Conservation (phyloP, 176 grass and related monocot genomes). For the Oryza punctata region DNA sequence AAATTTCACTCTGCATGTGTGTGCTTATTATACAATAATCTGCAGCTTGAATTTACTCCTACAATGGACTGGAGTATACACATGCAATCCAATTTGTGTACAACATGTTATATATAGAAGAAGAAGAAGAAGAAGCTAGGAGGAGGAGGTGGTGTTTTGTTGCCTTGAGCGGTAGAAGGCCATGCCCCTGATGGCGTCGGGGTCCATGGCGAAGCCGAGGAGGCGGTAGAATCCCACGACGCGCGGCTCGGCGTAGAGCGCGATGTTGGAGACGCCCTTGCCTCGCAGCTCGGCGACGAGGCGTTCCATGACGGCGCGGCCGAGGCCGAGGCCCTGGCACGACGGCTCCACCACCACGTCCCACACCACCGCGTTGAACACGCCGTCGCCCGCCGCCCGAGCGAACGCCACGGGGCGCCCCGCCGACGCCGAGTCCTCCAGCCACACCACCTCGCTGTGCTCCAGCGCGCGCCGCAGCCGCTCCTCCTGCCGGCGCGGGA, state of each 20-base stretch:
- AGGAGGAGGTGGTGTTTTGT: conserved; percentile 18
- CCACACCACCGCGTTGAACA: conserved; percentile 98
- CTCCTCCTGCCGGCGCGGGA: conserved; percentile 74
- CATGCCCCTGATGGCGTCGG: conserved; percentile 82
- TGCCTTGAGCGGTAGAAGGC: conserved; percentile 61
- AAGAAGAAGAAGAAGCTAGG: background rate
- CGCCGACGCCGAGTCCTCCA: conserved; percentile 32
- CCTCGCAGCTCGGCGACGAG: conserved; percentile 61
- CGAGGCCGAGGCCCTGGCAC: conserved; percentile 79
- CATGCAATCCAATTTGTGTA: background rate
- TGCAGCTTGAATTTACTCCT: background rate
- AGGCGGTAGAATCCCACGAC: conserved; percentile 82
- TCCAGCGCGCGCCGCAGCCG: conserved; percentile 70
- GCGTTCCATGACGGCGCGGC: conserved; percentile 87
- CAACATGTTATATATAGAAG: background rate
- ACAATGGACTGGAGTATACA: too few relatives aligned
- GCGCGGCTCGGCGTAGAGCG: conserved; percentile 74
- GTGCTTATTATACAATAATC: background rate
- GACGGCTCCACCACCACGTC: conserved; percentile 91
- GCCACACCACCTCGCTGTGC: conserved; percentile 81
- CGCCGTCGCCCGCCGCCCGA: conserved; percentile 84
- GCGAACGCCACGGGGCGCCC: conserved; percentile 81
- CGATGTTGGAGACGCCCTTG: conserved; percentile 82
- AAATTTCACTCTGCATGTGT: background rate
- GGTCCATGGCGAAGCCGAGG: conserved; percentile 76